A percentile compares a stretch with the other conserved stretches of the same genome.
phyloP scores from a whole-genome alignment of 345 rosid species.

The Dimocarpus longan region DNA sequence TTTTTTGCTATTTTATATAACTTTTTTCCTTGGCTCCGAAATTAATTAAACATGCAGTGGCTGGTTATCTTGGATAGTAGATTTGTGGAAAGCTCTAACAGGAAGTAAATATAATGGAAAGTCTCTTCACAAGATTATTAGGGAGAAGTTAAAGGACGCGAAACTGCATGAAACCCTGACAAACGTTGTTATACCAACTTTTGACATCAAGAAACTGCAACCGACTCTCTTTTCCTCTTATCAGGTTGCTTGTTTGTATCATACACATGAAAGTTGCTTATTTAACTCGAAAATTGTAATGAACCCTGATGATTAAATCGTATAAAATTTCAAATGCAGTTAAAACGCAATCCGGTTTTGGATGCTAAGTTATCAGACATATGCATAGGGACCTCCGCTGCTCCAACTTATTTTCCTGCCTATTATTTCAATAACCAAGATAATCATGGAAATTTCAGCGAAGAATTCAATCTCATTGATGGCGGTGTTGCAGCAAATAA shows the following conservation, averaged over 20 bases:
- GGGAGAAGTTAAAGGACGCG: constrained; percentile 34
- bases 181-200: constrained; percentile 64
- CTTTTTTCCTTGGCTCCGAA: neutral
- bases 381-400: constrained; percentile 69
- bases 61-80: constrained; percentile 29
- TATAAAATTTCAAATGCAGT: constrained; percentile 25
- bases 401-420: constrained; percentile 71
- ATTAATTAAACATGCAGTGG: constrained; percentile 6
- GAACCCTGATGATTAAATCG: neutral
- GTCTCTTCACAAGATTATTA: constrained; percentile 42
- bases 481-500: constrained; percentile 72
- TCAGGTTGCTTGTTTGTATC: constrained; percentile 36
- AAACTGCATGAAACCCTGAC: constrained; percentile 64
- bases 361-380: constrained; percentile 67
- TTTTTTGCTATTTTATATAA: too few relatives aligned
- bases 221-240: constrained; percentile 67
- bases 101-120: constrained; percentile 76
- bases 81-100: constrained; percentile 43
- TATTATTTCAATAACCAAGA: constrained; percentile 55
- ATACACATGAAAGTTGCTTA: neutral
- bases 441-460: constrained; percentile 32
- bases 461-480: constrained; percentile 70
- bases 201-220: constrained; percentile 68
- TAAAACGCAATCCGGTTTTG: constrained; percentile 28
- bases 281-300: too few relatives aligned